A percentile compares a stretch with the other conserved stretches of the same genome.
Evolutionary conservation across 75 land plant genomes (phyloP).

Genomic region (Pinus tabuliformis): DNA sequence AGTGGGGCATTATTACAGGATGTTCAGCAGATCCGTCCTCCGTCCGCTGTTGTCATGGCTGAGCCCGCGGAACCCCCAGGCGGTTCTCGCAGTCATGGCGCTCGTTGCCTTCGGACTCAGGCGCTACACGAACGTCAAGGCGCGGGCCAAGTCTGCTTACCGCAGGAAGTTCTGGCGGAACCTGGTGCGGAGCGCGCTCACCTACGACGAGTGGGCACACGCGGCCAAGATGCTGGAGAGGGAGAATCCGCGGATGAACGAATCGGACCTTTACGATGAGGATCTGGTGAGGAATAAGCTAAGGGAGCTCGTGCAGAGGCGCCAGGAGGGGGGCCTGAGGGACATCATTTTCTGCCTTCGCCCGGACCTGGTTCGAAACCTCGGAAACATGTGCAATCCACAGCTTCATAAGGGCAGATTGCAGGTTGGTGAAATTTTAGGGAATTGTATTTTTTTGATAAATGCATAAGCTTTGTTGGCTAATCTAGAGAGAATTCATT

Average conservation of each 20-base stretch:
- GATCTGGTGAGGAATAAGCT: constrained; percentile 91
- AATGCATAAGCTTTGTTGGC: background rate
- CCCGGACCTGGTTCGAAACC: constrained; percentile 84
- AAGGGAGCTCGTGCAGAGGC: constrained; percentile 76
- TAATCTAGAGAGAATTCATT: background rate
- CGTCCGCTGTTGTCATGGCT: constrained; percentile 50
- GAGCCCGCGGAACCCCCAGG: constrained; percentile 79
- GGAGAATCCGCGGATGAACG: constrained; percentile 56
- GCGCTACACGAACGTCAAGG: constrained; percentile 57
- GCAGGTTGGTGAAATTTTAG: constrained; percentile 24
- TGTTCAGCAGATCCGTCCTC: constrained; percentile 14
- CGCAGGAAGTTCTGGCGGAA: constrained; percentile 91
- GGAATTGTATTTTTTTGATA: background rate
- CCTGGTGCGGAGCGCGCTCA: constrained; percentile 83
- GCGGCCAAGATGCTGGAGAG: constrained; percentile 94
- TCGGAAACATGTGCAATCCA: constrained; percentile 99
- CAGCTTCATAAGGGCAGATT: constrained; percentile 92
- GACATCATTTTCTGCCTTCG: constrained; percentile 94
- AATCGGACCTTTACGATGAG: constrained; percentile 86
- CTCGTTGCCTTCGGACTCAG: constrained; percentile 54
- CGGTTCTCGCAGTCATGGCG: constrained; percentile 59
- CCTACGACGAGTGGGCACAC: constrained; percentile 98
- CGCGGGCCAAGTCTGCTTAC: constrained; percentile 76
- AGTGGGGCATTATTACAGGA: constrained; percentile 1
- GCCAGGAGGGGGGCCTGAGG: constrained; percentile 75